These are phyloP conservation scores for Mimosa pudica DNA, from an alignment of 306 rosid genomes.

Conservation along the genomic window DNA sequence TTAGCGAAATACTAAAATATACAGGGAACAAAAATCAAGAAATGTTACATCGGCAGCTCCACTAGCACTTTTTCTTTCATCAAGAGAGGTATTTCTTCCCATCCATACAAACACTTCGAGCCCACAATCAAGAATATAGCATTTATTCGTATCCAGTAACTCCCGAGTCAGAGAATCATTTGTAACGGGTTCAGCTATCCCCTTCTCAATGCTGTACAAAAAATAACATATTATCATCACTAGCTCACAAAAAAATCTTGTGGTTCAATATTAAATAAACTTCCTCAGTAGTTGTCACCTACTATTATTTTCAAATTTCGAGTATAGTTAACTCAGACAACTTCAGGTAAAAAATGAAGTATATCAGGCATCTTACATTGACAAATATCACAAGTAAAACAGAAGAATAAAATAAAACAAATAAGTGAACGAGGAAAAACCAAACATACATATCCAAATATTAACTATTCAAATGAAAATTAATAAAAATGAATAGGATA, in stretches of 20 bases:
- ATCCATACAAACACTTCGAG: conserved; percentile 86
- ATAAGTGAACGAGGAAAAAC: conserved; percentile 25
- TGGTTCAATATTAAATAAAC: conserved; percentile 24
- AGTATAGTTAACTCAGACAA: conserved; percentile 4
- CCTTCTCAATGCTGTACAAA: conserved; percentile 73
- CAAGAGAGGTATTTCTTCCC: conserved; percentile 90
- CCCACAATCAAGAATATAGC: conserved; percentile 84
- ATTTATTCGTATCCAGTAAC: conserved; percentile 68
- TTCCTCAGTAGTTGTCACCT: conserved; percentile 13
- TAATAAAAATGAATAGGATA: conserved; percentile 13
- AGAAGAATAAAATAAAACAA: conserved; percentile 16
- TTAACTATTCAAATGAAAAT: conserved; percentile 27
- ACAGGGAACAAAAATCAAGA: conserved; percentile 18
- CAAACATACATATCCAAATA: conserved; percentile 25
- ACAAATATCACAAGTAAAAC: conserved; percentile 2
- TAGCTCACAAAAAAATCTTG: conserved; percentile 13
- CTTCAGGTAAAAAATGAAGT: background rate
- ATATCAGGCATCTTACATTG: background rate
- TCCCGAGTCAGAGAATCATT: conserved; percentile 70
- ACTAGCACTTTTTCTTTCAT: conserved; percentile 82
- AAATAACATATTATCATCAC: conserved; percentile 30
- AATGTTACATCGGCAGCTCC: conserved; percentile 77
- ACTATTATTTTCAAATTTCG: conserved; percentile 5
- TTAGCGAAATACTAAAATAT: conserved; percentile 24
- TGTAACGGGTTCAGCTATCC: conserved; percentile 56